Percentiles rank a stretch among this genome's conserved stretches.
Evolutionary conservation across 768 basidiomycete species (phyloP).

Genomic region (Tricholoma saponaceum): DNA sequence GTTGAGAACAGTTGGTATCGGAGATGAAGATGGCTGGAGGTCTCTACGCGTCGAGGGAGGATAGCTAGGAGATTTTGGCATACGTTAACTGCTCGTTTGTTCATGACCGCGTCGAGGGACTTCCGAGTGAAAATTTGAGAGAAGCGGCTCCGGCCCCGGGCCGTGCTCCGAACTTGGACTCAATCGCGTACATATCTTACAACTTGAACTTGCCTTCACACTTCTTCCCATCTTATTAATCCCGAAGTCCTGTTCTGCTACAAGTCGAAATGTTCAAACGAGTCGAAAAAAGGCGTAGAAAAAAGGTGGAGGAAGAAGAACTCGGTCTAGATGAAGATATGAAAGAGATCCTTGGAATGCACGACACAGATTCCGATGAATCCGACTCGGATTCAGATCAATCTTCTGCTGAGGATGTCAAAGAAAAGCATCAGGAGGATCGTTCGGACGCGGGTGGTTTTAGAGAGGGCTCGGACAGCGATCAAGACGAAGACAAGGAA

Average conservation of each 20-base stretch:
- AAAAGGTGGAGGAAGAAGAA: slow-evolving; percentile 59
- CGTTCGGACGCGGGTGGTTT: slow-evolving; percentile 14
- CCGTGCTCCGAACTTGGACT: slow-evolving; percentile 10
- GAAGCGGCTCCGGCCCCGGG: slow-evolving; percentile 10
- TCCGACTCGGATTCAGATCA: slow-evolving; percentile 51
- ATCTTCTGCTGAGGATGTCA: slow-evolving; percentile 21
- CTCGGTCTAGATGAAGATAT: slow-evolving; percentile 51
- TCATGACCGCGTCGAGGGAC: slow-evolving; percentile 1
- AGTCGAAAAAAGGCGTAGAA: slow-evolving; percentile 60
- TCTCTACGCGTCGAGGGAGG: not conserved
- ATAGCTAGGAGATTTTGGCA: slow-evolving; percentile 1
- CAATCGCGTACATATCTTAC: too few species aligned
- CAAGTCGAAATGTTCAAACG: slow-evolving; percentile 67
- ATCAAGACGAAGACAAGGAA: slow-evolving; percentile 28
- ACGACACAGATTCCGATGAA: slow-evolving; percentile 77
- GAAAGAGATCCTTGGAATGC: slow-evolving; percentile 55
- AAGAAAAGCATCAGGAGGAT: slow-evolving; percentile 22
- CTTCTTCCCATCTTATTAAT: not conserved
- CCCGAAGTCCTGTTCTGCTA: not conserved
- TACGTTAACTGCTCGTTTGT: slow-evolving; percentile 6
- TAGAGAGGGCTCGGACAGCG: slow-evolving; percentile 18
- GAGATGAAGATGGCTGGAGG: not conserved
- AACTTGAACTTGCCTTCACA: slow-evolving; percentile 1
- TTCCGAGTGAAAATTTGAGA: slow-evolving; percentile 4
- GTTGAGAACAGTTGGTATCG: not conserved